Base-by-base conservation (phyloP, 768 basidiomycete species). In the Suillus decipiens region DNA sequence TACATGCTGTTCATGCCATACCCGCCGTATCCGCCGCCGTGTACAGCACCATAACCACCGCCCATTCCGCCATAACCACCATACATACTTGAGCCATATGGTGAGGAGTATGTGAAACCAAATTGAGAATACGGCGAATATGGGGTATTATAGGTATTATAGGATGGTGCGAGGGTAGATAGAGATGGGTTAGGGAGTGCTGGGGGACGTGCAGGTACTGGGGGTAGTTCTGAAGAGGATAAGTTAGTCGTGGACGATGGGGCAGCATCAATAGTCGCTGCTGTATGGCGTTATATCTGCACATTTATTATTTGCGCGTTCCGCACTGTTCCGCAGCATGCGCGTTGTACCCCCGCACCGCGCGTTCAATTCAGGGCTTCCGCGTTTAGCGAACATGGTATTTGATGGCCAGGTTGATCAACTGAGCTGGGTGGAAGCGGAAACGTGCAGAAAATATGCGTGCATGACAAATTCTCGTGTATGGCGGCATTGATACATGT, bases 161-260 rank as follows among this genome's bases (percentile, higher is more conserved):
- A 81, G 1, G n/a, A n/a, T n/a, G 78, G 73, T 51, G 64, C 66
- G 19, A 74, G 64, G 12, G 71, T 64, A 15, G 79, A 67, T 6
- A 79, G 70, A 5, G 82, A 68, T 19, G 81, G 71, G 45, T 78
- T 70, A 17, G 72, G 64, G 53, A 92, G 76, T 0, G 84, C 72
- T 50, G 87, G 72, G 11, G 92, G 91, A 48, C 90, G 81, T 14
- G 86, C 80, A 28, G 92, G 91, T 6, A 92, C 74, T 3, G 83
- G 70, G 0, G 85, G 83, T 11, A 74, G 73, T 5, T 75, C 64
- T 36, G 78, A 66, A 10, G 73, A 61, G 8, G 77, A 63, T 22
- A 71, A 24, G 8, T 70, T 65, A 6, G 61, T 56, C n/a, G 70
- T 48, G 24, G 73, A 58, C 7, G 75, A 17, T 28, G 69, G 45